Conservation (phyloP, 768 basidiomycete genomes). For the Nidularia sp. region DNA sequence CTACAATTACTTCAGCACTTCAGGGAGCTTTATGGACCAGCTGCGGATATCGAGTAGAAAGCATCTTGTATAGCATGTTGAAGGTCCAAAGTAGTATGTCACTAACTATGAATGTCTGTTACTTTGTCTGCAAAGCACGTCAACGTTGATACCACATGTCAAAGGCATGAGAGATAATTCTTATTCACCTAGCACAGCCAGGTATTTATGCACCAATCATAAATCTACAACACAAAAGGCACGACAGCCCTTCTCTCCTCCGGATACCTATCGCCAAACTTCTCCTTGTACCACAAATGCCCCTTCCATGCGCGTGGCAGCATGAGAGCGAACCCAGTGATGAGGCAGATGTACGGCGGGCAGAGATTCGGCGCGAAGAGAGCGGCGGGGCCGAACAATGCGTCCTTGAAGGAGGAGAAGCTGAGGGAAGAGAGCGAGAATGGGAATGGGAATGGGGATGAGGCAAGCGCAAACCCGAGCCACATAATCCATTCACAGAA, state of each 20-base stretch:
- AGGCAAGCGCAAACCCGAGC: slow-evolving; percentile 80
- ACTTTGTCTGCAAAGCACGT: no score
- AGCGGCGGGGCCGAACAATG: slow-evolving; percentile 20
- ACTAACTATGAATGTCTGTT: no score
- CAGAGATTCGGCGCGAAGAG: slow-evolving; percentile 39
- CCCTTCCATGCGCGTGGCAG: slow-evolving; percentile 76
- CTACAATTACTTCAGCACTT: no score
- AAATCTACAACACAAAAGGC: slow-evolving; percentile 61
- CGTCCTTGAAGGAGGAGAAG: slow-evolving; percentile 2
- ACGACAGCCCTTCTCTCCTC: slow-evolving; percentile 71
- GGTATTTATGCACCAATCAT: neutral
- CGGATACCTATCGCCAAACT: slow-evolving; percentile 76
- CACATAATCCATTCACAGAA: slow-evolving; percentile 95
- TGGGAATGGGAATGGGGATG: slow-evolving; percentile 44
- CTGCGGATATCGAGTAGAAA: no score
- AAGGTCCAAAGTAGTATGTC: no score
- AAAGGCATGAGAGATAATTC: no score
- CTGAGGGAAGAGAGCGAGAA: slow-evolving; percentile 12
- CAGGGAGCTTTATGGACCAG: no score
- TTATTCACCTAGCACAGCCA: no score
- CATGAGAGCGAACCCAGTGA: slow-evolving; percentile 74
- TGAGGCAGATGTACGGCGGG: slow-evolving; percentile 80
- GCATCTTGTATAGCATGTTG: no score
- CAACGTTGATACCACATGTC: no score
- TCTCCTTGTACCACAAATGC: slow-evolving; percentile 80